Evolutionary conservation across 2,329 filamentous ascomycete genomes (phyloP).

Genomic region (Acrodontium crateriforme): DNA sequence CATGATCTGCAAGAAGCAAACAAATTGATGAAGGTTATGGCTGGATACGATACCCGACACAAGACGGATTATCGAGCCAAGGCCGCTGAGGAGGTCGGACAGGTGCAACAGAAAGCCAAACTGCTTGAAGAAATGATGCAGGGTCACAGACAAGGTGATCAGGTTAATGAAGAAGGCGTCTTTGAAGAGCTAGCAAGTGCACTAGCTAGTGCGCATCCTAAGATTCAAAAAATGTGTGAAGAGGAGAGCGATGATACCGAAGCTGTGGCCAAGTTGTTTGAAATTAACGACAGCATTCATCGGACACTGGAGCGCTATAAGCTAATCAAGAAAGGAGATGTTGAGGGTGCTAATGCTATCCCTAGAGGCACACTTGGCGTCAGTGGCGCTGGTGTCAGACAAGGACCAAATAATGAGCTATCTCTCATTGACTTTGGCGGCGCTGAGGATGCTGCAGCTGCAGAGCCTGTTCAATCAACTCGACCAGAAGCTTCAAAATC

Average conservation of each 20-base stretch:
- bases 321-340: slow-evolving; percentile 86
- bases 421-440: slow-evolving; percentile 88
- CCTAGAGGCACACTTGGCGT: slow-evolving; percentile 65
- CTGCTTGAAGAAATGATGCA: slow-evolving; percentile 87
- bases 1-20: slow-evolving; percentile 95
- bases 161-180: slow-evolving; percentile 55
- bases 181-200: slow-evolving; percentile 77
- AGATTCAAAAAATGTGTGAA: slow-evolving; percentile 99
- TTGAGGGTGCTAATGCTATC: slow-evolving; percentile 70
- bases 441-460: slow-evolving; percentile 7
- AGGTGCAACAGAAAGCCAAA: slow-evolving; percentile 89
- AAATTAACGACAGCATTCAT: slow-evolving; percentile 98
- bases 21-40: slow-evolving; percentile 97
- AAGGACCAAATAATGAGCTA: slow-evolving; percentile 61
- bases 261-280: slow-evolving; percentile 84
- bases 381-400: slow-evolving; percentile 47
- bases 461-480: neutral
- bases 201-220: slow-evolving; percentile 85
- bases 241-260: slow-evolving; percentile 96
- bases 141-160: slow-evolving; percentile 67
- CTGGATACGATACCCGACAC: slow-evolving; percentile 83
- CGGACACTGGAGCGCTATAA: slow-evolving; percentile 91
- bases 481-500: neutral
- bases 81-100: slow-evolving; percentile 85
- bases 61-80: slow-evolving; percentile 98